phyloP scores from a whole-genome alignment of 257 asterid species.

The Nemophila menziesii region DNA sequence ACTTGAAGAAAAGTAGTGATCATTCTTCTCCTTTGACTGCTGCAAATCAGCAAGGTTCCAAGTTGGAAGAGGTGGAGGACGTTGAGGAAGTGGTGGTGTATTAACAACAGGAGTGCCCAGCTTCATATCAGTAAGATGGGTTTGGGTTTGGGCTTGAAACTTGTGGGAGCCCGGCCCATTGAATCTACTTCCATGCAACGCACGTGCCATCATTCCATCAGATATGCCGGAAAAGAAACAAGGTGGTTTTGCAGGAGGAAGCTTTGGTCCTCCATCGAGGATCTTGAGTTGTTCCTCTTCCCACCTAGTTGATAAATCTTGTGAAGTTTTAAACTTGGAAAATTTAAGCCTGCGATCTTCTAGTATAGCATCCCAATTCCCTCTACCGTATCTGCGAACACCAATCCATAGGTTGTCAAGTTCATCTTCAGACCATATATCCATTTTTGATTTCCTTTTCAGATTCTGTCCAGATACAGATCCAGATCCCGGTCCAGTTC shows the following conservation, averaged over 20 bases:
- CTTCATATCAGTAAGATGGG: constrained; percentile 75
- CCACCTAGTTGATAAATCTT: constrained; percentile 73
- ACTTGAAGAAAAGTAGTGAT: constrained; percentile 23
- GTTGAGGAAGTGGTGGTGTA: constrained; percentile 23
- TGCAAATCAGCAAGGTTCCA: constrained; percentile 35
- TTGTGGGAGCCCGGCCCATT: too few species aligned
- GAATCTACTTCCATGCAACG: constrained; percentile 45
- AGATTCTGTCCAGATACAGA: constrained; percentile 42
- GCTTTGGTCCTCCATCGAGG: constrained; percentile 49
- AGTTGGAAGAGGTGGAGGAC: constrained; percentile 26
- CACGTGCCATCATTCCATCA: constrained; percentile 67
- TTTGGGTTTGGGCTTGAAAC: constrained; percentile 41
- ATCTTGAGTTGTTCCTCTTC: constrained; percentile 83
- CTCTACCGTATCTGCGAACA: constrained; percentile 84
- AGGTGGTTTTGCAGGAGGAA: constrained; percentile 29
- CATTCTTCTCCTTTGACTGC: constrained; percentile 17
- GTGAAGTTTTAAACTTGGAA: constrained; percentile 60
- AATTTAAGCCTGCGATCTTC: constrained; percentile 71
- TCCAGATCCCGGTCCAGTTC: constrained; percentile 62
- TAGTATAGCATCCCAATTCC: constrained; percentile 85
- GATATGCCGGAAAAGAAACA: constrained; percentile 48
- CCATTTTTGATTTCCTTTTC: constrained; percentile 40
- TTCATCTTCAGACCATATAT: constrained; percentile 92
- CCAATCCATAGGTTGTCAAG: constrained; percentile 96
- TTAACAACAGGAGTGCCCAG: constrained; percentile 60